Conservation (phyloP, 1,139 yeast species). For the Nadsonia commutata region DNA sequence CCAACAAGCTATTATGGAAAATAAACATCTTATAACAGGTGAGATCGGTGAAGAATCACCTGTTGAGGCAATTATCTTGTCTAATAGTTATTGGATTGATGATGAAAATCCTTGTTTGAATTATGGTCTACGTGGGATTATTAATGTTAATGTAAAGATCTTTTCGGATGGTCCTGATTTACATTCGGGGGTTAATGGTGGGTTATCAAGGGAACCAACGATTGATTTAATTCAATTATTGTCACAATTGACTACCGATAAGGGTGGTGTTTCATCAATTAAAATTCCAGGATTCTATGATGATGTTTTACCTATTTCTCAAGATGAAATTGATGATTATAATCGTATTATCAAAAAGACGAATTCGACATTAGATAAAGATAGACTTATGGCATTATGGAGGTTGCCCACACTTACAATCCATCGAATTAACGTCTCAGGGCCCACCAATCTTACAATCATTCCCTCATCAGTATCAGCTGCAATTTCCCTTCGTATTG, state of each 20-base stretch:
- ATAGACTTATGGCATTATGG: conserved; percentile 72
- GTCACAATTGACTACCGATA: conserved; percentile 41
- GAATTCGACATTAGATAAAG: conserved; percentile 26
- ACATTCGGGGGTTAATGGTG: conserved; percentile 96
- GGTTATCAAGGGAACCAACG: conserved; percentile 76
- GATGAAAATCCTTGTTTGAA: conserved; percentile 80
- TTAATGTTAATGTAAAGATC: conserved; percentile 62
- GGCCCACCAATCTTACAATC: conserved; percentile 72
- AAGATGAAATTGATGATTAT: conserved; percentile 44
- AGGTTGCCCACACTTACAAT: conserved; percentile 78
- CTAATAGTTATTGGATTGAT: conserved; percentile 91
- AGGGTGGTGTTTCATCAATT: conserved; percentile 31
- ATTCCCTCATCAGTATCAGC: conserved; percentile 75
- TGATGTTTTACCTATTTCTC: conserved; percentile 40
- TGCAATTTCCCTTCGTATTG: conserved; percentile 67
- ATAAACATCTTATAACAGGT: conserved; percentile 33
- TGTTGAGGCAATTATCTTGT: conserved; percentile 78
- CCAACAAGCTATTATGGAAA: conserved; percentile 41
- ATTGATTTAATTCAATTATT: conserved; percentile 67
- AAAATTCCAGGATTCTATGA: conserved; percentile 58
- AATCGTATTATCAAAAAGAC: conserved; percentile 40
- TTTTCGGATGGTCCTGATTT: conserved; percentile 68
- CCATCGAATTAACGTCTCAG: conserved; percentile 77
- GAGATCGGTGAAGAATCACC: conserved; percentile 19
- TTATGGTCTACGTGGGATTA: conserved; percentile 85